Evolutionary conservation across 768 basidiomycete genomes (phyloP).

Genomic region (Boletus sp.): DNA sequence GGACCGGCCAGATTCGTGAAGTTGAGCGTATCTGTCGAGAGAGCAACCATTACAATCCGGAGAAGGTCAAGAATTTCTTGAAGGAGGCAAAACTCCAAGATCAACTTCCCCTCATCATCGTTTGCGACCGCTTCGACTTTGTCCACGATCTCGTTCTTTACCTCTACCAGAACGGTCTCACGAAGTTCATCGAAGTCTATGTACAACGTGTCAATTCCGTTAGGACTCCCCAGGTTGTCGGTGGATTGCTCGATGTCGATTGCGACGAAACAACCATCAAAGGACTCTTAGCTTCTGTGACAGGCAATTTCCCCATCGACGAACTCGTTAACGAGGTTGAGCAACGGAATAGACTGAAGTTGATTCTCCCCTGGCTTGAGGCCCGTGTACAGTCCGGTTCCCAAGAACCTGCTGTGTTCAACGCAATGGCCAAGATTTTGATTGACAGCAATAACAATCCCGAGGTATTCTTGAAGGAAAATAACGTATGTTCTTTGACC

Average conservation of each 20-base stretch:
- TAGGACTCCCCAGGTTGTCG: slow-evolving; percentile 94
- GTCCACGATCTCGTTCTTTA: slow-evolving; percentile 99
- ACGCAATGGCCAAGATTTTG: slow-evolving; percentile 97
- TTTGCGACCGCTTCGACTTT: slow-evolving; percentile 99
- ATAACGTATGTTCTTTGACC: slow-evolving; percentile 65
- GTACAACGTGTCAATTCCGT: slow-evolving; percentile 98
- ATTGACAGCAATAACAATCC: slow-evolving; percentile 99
- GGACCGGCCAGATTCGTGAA: slow-evolving; percentile 97
- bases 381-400: slow-evolving; percentile 89
- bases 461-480: slow-evolving; percentile 96
- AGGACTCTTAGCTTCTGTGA: slow-evolving; percentile 87
- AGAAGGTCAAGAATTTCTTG: slow-evolving; percentile 99
- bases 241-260: slow-evolving; percentile 95
- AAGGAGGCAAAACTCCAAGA: slow-evolving; percentile 97
- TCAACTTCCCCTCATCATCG: slow-evolving; percentile 98
- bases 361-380: slow-evolving; percentile 97
- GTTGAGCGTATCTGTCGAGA: slow-evolving; percentile 99
- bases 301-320: slow-evolving; percentile 96
- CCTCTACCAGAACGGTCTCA: slow-evolving; percentile 95
- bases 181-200: slow-evolving; percentile 99
- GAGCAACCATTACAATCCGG: slow-evolving; percentile 96
- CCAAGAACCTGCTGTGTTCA: slow-evolving; percentile 92
- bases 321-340: slow-evolving; percentile 98
- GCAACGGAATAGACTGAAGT: slow-evolving; percentile 90
- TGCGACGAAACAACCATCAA: slow-evolving; percentile 97